These are phyloP conservation scores for Solanum corneliomulleri DNA, from an alignment of 257 asterid genomes.

Conservation along the genomic window DNA sequence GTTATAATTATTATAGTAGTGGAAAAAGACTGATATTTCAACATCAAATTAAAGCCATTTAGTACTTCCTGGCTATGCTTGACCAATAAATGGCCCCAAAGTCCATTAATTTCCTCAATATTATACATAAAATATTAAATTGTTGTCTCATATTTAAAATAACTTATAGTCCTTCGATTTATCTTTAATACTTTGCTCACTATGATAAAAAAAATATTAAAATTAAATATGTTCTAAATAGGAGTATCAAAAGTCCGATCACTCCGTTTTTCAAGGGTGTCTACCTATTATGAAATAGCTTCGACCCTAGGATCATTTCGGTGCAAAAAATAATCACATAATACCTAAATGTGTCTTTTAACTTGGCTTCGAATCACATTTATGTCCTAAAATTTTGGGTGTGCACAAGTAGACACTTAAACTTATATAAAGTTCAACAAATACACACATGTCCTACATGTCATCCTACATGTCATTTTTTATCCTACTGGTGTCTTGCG, in stretches of 20 bases:
- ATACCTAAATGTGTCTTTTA: too few species aligned
- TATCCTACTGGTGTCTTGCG: too few species aligned
- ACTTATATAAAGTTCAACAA: too few species aligned
- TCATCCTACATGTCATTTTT: too few species aligned
- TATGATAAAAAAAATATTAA: neutral
- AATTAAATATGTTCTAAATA: too few species aligned
- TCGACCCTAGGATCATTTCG: neutral
- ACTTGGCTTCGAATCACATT: too few species aligned
- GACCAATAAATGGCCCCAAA: neutral
- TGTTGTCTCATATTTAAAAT: neutral
- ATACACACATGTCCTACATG: too few species aligned
- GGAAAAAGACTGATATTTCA: neutral
- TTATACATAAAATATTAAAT: neutral
- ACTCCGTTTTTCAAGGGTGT: neutral
- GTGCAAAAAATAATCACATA: neutral
- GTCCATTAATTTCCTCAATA: neutral
- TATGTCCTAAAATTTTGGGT: too few species aligned
- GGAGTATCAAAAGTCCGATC: neutral
- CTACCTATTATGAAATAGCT: neutral
- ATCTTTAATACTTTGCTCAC: neutral
- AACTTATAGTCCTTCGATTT: accelerated
- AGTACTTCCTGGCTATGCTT: neutral
- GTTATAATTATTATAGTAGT: neutral
- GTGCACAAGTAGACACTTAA: too few species aligned
- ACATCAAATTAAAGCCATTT: neutral